Evolutionary conservation across 169 alveolate genomes (phyloP), one percentile per base, ranked within the genome.

Genomic region (Cryptosporidium xiaoi): DNA sequence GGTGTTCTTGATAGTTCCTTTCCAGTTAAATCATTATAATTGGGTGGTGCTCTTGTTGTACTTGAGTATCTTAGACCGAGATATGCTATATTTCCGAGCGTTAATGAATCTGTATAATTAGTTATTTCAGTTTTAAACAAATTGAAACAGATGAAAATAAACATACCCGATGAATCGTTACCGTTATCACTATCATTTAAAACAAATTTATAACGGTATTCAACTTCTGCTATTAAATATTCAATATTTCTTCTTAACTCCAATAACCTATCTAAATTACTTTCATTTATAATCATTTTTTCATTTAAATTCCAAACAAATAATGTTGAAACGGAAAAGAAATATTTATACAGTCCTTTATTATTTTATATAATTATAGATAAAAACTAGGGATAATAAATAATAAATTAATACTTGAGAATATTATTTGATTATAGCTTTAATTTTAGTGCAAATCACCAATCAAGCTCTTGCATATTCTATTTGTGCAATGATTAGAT

Each of bases 21-120:
- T 18, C 87, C 87, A 13, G 87, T 77, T 40, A 77, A 53, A 48
- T 77, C 87, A 40, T 77, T 71, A 60, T 40, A 77, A 27, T 77
- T 71, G 8, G 87, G 87, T 2, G 87, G 87, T 40, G 87, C 87
- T 44, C 64, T 58, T 13, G 87, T 77, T n/a, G 87, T 77, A 40
- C 87, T 60, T 13, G 87, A 56, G 33, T 60, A 77, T 62, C 87
- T 77, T 34, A 77, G 18, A 10, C 77, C 44, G 5, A 77, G 44
- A 44, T 56, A 27, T 40, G 87, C 87, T 12, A 77, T 77, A 60
- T 77, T 62, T 24, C 71, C 71, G 16, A 77, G 64, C 27, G 71
- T 77, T 24, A 60, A 40, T 1, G 40, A 34, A 15, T 62, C 87
- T 62, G 7, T 2, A 27, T 20, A 62, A 20, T 12, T 27, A 2